Evolutionary conservation across 2,329 filamentous ascomycete genomes (phyloP), one percentile per base, ranked within the genome.

Genomic region (Claviceps humidiphila): DNA sequence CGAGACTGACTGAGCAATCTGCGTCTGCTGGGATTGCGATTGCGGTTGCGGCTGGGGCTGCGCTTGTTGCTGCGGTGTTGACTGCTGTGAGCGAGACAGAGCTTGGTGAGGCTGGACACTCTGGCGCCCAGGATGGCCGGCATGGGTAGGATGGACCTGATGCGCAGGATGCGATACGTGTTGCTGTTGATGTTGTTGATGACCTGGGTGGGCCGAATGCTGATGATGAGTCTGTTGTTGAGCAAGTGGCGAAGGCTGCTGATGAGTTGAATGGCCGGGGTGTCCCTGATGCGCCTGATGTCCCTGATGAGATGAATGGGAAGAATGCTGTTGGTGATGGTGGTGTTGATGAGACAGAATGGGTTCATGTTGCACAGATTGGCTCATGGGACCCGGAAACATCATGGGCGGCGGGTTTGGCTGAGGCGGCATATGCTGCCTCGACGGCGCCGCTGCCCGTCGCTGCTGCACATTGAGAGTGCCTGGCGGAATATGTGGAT

Each of bases 401-500:
- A 70, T 60, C 66, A 70, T 67, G 14, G 67, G 63, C 26, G 66
- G 62, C 37, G 64, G 62, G 46, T 66, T 66, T 14, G 66, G 57
- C 58, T 68, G 66, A 43, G 69, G 61, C 57, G 68, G 67, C 65
- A 75, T 74, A 66, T 72, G 70, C 58, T 69, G 75, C 54, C 68
- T 70, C 55, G 68, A 66, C 44, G 66, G 71, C 24, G 50, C 50
- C 50, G 69, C 71, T 43, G 64, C 70, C 58, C 69, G 74, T 60
- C 74, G 67, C 49, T 71, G 66, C 53, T 71, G 66, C 53, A 72
- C 66, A 54, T 68, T 68, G 57, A 74, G 70, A 43, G 74, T 69
- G 59, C 74, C 73, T 51, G 76, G 68, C 53, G 76, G 68, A 51
- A 75, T 66, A 58, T 75, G 75, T 50, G 68, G 61, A 53, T 68